Percentiles rank a stretch among this genome's conserved stretches.
These are phyloP conservation scores for Ustilago trichophora DNA, from an alignment of 1,284 basidiomycete genomes.

Conservation along the genomic window DNA sequence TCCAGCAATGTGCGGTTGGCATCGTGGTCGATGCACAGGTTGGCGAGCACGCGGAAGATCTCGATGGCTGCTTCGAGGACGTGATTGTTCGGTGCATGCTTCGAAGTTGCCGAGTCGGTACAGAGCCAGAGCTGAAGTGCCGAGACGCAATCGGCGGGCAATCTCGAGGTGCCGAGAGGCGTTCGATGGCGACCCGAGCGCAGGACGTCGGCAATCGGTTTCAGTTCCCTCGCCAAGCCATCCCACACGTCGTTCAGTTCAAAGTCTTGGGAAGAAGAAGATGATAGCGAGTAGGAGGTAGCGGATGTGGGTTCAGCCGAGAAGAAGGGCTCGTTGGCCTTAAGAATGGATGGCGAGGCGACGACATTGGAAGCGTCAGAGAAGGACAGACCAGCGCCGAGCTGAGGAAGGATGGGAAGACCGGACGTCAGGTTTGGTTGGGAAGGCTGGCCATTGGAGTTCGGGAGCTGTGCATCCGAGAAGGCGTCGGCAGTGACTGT, in stretches of 20 bases:
- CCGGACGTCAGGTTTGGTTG: neutral
- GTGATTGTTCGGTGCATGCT: slow-evolving; percentile 10
- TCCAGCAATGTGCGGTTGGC: slow-evolving; percentile 33
- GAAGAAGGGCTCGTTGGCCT: slow-evolving; percentile 33
- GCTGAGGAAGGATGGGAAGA: slow-evolving; percentile 13
- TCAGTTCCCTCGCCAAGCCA: slow-evolving; percentile 35
- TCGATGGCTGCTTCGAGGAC: slow-evolving; percentile 44
- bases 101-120: slow-evolving; percentile 14
- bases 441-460: neutral
- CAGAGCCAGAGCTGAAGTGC: slow-evolving; percentile 40
- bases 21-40: slow-evolving; percentile 59
- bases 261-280: slow-evolving; percentile 35
- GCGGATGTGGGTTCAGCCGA: slow-evolving; percentile 1
- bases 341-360: slow-evolving; percentile 28
- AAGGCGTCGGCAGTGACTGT: slow-evolving; percentile 20
- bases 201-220: slow-evolving; percentile 47
- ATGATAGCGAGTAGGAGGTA: slow-evolving; percentile 21
- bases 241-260: slow-evolving; percentile 43
- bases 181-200: slow-evolving; percentile 41
- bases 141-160: slow-evolving; percentile 31
- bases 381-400: slow-evolving; percentile 5
- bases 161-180: slow-evolving; percentile 25
- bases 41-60: slow-evolving; percentile 53
- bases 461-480: neutral
- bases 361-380: slow-evolving; percentile 16